These are phyloP conservation scores for Phlyctochytrium planicorne DNA, from an alignment of 192 early-diverging fungal species.

Conservation along the genomic window DNA sequence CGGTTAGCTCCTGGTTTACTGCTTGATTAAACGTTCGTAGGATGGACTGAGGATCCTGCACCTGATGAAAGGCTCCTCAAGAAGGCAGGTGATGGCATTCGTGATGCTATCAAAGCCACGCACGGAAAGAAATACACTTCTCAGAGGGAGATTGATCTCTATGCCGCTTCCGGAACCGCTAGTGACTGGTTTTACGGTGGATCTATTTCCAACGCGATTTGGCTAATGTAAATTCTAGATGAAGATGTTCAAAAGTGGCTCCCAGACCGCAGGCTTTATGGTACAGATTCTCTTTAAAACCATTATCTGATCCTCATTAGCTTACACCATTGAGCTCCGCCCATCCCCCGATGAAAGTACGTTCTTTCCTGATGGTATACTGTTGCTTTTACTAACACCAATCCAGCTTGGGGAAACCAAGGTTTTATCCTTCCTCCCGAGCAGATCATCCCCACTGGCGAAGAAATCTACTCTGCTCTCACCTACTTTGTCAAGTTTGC, in stretches of 20 bases:
- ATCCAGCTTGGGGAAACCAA: conserved; percentile 22
- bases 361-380: neutral
- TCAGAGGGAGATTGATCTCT: conserved; percentile 50
- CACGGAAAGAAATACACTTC: conserved; percentile 50
- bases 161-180: conserved; percentile 52
- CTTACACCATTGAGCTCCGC: conserved; percentile 58
- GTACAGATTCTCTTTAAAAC: too few relatives aligned
- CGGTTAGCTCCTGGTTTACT: conserved; percentile 41
- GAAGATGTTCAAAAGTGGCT: conserved; percentile 25
- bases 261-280: conserved; percentile 40
- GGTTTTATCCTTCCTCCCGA: conserved; percentile 58
- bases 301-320: too few relatives aligned
- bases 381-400: neutral
- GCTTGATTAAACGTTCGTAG: conserved; percentile 1
- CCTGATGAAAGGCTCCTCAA: conserved; percentile 42
- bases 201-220: neutral
- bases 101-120: conserved; percentile 30
- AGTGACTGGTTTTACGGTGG: conserved; percentile 58
- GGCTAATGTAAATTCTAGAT: conserved; percentile 5
- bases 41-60: conserved; percentile 39
- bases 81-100: conserved; percentile 41
- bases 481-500: conserved; percentile 16
- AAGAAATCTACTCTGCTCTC: conserved; percentile 26
- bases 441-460: conserved; percentile 56
- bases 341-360: conserved; percentile 33